A percentile compares a stretch with the other conserved stretches of the same genome.
Evolutionary conservation across 2,329 filamentous ascomycete genomes (phyloP).

Genomic region (Sclerotinia spermophila): DNA sequence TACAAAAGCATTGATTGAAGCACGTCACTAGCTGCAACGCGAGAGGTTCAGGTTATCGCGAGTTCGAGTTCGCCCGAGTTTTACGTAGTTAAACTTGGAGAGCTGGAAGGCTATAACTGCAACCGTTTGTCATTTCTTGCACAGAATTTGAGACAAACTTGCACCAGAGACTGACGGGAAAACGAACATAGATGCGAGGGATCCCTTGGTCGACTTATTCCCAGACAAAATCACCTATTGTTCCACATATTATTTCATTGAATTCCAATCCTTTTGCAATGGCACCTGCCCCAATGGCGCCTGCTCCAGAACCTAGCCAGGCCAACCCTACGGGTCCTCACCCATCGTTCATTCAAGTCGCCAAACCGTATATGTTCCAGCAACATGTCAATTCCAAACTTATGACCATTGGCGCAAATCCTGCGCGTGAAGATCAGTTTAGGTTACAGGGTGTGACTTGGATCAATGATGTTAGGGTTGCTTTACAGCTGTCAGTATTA

Average conservation of each 20-base stretch:
- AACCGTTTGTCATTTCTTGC: constrained; percentile 3
- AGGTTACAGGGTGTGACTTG: constrained; percentile 83
- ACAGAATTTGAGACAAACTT: not conserved
- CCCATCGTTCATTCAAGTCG: constrained; percentile 39
- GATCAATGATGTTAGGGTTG: constrained; percentile 79
- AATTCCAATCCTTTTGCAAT: not conserved
- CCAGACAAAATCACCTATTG: not conserved
- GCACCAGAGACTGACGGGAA: not conserved
- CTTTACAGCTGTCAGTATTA: constrained; percentile 67
- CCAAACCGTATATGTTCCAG: constrained; percentile 74
- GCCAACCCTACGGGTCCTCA: constrained; percentile 30
- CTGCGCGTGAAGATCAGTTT: constrained; percentile 73
- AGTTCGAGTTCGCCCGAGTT: not conserved
- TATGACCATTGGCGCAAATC: constrained; percentile 64
- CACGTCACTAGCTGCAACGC: not conserved
- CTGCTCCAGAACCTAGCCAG: constrained; percentile 17
- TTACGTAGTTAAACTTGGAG: not conserved
- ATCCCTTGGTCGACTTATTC: not conserved
- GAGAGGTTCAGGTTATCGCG: not conserved
- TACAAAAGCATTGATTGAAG: not conserved
- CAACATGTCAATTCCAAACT: constrained; percentile 73
- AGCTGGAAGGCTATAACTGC: constrained; percentile 4
- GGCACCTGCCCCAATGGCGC: constrained; percentile 26
- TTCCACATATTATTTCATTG: not conserved
- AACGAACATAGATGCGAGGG: not conserved